Evolutionary conservation across 257 asterid genomes (phyloP).

Genomic region (Solanum chaucha): DNA sequence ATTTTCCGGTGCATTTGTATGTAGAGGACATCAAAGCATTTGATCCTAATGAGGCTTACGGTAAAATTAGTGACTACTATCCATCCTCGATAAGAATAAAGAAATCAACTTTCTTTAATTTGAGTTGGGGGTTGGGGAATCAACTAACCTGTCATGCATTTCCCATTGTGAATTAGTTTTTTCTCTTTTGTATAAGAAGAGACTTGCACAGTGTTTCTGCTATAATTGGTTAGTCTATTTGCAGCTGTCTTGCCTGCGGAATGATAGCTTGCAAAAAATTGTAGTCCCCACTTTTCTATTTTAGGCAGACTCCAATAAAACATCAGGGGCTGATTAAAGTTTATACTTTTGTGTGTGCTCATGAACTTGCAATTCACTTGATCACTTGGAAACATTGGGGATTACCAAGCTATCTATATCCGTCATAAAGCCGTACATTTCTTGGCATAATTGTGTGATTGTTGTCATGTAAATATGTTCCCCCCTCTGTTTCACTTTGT

Average conservation of each 20-base stretch:
- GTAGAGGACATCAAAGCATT: constrained; percentile 91
- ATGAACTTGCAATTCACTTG: background rate
- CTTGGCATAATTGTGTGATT: background rate
- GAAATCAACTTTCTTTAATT: no score
- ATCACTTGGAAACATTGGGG: background rate
- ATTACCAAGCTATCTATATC: no score
- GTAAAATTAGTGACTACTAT: constrained; percentile 13
- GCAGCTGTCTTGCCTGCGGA: background rate
- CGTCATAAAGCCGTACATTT: background rate
- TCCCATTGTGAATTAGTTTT: no score
- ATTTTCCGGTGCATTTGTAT: constrained; percentile 73
- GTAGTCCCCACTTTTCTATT: background rate
- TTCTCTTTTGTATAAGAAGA: background rate
- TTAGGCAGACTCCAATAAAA: background rate
- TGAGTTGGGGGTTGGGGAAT: background rate
- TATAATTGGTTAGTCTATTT: background rate
- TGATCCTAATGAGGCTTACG: constrained; percentile 90
- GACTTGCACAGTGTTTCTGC: background rate
- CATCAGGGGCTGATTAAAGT: no score
- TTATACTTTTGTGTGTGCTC: background rate
- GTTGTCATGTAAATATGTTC: background rate
- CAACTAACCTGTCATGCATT: no score
- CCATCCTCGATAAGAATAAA: background rate
- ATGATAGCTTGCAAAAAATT: background rate
- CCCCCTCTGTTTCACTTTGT: background rate